These are phyloP conservation scores for Apiotrichum siamense DNA, from an alignment of 1,284 basidiomycete genomes.

Conservation along the genomic window DNA sequence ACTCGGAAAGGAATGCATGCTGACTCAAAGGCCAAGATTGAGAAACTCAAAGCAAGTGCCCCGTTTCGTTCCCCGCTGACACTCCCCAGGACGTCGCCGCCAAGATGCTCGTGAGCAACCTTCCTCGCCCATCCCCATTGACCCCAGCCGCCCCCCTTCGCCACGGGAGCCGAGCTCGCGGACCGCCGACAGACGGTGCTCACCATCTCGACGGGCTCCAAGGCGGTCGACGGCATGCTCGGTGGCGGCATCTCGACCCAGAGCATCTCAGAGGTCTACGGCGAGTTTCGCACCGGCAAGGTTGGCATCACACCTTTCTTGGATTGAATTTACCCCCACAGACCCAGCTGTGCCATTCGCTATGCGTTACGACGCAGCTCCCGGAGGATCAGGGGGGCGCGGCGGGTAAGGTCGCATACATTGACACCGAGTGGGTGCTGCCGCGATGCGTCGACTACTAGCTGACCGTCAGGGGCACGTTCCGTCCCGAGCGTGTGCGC, in stretches of 20 bases:
- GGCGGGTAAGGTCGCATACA: conserved; percentile 85
- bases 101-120: conserved; percentile 63
- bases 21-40: conserved; percentile 65
- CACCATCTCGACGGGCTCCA: conserved; percentile 79
- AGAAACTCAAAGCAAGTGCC: too few relatives aligned
- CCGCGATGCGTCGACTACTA: not conserved
- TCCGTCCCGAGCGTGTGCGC: conserved; percentile 82
- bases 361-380: conserved; percentile 80
- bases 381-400: conserved; percentile 84
- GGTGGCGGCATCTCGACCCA: conserved; percentile 84
- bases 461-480: conserved; percentile 60
- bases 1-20: not conserved
- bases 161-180: conserved; percentile 80
- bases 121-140: not conserved
- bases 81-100: conserved; percentile 67
- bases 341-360: conserved; percentile 86
- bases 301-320: conserved; percentile 50
- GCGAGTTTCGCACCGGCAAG: conserved; percentile 54
- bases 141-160: conserved; percentile 72
- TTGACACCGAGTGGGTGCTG: conserved; percentile 69
- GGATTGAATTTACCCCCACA: conserved; percentile 56
- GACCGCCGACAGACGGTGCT: conserved; percentile 73
- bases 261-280: conserved; percentile 67
- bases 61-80: too few relatives aligned
- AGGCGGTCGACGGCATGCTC: conserved; percentile 77